Conservation (phyloP, 2,329 filamentous ascomycete genomes). For the Atkinsonella hypoxylon region DNA sequence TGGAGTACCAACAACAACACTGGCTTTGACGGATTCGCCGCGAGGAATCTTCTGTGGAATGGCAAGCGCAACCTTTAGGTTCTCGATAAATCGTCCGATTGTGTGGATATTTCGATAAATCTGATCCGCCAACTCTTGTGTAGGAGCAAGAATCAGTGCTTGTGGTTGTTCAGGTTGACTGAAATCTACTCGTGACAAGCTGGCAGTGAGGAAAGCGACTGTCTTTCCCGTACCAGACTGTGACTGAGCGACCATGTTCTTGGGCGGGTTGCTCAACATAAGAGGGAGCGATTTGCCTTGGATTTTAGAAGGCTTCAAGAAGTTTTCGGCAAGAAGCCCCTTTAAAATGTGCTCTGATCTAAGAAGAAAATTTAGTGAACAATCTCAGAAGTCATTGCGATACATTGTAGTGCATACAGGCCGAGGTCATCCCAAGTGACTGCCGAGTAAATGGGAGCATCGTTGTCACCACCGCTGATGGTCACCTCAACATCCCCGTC, state of each 20-base stretch:
- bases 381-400: not conserved
- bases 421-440: constrained; percentile 7
- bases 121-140: constrained; percentile 87
- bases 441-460: constrained; percentile 6
- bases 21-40: constrained; percentile 56
- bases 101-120: constrained; percentile 74
- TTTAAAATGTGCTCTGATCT: constrained; percentile 51
- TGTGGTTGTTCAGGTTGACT: constrained; percentile 58
- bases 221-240: constrained; percentile 98
- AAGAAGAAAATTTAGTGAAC: not conserved
- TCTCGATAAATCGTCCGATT: constrained; percentile 75
- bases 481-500: constrained; percentile 8
- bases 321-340: constrained; percentile 70
- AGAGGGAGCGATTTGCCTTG: constrained; percentile 90
- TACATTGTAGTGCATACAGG: constrained; percentile 3
- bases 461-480: constrained; percentile 4
- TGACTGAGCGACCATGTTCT: constrained; percentile 96
- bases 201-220: constrained; percentile 87
- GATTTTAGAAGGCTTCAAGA: constrained; percentile 93
- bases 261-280: constrained; percentile 73
- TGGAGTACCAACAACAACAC: constrained; percentile 84
- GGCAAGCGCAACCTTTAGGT: constrained; percentile 65
- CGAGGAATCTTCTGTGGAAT: constrained; percentile 67
- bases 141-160: constrained; percentile 80
- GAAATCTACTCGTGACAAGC: constrained; percentile 77